Evolutionary conservation across 495 filamentous ascomycete species (phyloP).

Genomic region (Penicillium antarcticum): DNA sequence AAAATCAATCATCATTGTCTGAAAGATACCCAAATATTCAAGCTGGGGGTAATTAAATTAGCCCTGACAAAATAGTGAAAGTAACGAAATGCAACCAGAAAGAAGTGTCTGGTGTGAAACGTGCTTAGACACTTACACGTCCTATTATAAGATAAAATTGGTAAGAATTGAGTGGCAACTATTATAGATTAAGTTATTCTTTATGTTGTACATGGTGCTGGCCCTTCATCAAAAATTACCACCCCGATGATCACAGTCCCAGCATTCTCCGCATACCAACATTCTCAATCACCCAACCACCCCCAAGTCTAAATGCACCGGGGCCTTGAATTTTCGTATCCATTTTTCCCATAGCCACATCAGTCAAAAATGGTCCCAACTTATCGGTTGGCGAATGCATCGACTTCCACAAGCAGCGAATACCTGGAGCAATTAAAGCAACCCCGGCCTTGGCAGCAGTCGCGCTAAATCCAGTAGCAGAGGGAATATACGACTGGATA

Average conservation of each 20-base stretch:
- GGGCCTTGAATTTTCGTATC: constrained; percentile 34
- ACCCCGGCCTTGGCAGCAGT: neutral
- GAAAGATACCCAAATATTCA: no score
- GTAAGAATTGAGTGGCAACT: no score
- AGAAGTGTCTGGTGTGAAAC: no score
- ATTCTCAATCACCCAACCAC: constrained; percentile 14
- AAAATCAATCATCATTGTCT: no score
- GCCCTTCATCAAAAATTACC: neutral
- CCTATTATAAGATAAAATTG: no score
- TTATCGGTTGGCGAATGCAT: constrained; percentile 32
- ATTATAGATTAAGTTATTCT: no score
- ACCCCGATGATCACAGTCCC: neutral
- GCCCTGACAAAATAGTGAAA: no score
- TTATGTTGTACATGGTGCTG: no score
- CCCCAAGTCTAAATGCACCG: constrained; percentile 32
- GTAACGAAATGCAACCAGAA: no score
- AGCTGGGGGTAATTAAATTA: no score
- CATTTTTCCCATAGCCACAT: constrained; percentile 60
- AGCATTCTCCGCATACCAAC: constrained; percentile 14
- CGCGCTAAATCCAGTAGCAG: neutral
- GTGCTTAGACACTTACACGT: no score
- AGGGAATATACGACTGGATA: constrained; percentile 43
- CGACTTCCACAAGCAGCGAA: constrained; percentile 8
- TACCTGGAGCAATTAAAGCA: constrained; percentile 3
- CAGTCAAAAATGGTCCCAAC: constrained; percentile 44